Conservation (phyloP, 352 stramenopile species). For the Globisporangium irregulare region DNA sequence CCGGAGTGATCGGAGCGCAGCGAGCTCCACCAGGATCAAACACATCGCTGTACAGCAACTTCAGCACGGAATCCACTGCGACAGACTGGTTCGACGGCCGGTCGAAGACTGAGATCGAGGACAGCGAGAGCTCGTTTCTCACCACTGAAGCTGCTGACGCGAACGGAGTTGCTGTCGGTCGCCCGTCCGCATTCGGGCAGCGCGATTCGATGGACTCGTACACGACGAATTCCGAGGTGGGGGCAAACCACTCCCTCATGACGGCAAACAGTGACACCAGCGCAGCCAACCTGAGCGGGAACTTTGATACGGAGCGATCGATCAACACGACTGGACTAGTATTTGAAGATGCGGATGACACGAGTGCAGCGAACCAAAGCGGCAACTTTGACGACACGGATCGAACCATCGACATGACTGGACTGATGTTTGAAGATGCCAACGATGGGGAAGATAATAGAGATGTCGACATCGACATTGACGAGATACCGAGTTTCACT, state of each 20-base stretch:
- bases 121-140: conserved; percentile 13
- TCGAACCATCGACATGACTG: not conserved
- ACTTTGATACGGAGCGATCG: conserved; percentile 4
- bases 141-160: not conserved
- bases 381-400: conserved; percentile 2
- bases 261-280: conserved; percentile 18
- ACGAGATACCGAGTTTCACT: conserved; percentile 10
- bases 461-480: conserved; percentile 19
- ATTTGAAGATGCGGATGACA: conserved; percentile 1
- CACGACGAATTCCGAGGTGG: conserved; percentile 17
- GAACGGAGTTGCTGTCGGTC: not conserved
- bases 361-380: conserved; percentile 4
- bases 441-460: conserved; percentile 2
- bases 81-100: conserved; percentile 41
- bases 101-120: conserved; percentile 47
- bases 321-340: conserved; percentile 5
- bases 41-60: conserved; percentile 41
- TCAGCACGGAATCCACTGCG: conserved; percentile 32
- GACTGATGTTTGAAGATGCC: not conserved
- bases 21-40: conserved; percentile 36
- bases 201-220: conserved; percentile 14
- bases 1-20: conserved; percentile 13
- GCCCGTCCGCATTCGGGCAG: conserved; percentile 4
- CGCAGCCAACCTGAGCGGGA: conserved; percentile 1
- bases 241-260: conserved; percentile 13